Base-by-base conservation (phyloP, 805 yeast genomes). In the Ascoidea rubescens region DNA sequence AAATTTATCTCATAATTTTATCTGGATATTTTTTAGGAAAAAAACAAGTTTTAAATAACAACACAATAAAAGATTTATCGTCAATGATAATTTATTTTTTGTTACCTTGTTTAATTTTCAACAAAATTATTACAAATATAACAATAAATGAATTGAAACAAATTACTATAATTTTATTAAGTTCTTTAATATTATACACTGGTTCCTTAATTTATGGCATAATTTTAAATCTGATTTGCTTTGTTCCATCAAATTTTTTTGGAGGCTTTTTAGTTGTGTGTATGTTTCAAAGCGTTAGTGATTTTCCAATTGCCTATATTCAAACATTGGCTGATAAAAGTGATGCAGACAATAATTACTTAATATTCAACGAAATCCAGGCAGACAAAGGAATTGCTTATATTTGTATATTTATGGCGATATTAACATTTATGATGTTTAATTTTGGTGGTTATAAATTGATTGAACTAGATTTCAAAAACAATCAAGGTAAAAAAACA, bases 351-450 rank as follows among this genome's bases (percentile, higher is more conserved):
- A 21, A 21, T 21, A 21, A 21, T 21, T 21, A 21, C 28, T 70
- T 78, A 1, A 68, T 74, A 5, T 82, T 89, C 59, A 69, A 82
- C 0, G 59, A 69, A 12, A 75, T 65, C 4, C 80, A 85, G 55
- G 87, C 87, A 44, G 73, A 78, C 51, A 75, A 76, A 58, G 97
- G 96, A 30, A 83, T 84, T 31, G 93, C 96, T 0, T 87, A 84
- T 65, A 83, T 86, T 21, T 83, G 89, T 60, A 82, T 89, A 43
- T 85, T 84, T 59, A 70, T 83, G 48, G 83, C 87, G 2, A 72
- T 83, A 1, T 87, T 84, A 63, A 71, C 80, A 45, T 71, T 86
- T 48, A 65, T 76, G 59, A 79, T 84, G 66, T 87, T 87, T 74
- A 83, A 86, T 59, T 66, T 84, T 48, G 96, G 96, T 1, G 75